A percentile compares a stretch with the other conserved stretches of the same genome.
Conservation (phyloP, 495 filamentous ascomycete genomes). For the Saxispiralis lemnorum region DNA sequence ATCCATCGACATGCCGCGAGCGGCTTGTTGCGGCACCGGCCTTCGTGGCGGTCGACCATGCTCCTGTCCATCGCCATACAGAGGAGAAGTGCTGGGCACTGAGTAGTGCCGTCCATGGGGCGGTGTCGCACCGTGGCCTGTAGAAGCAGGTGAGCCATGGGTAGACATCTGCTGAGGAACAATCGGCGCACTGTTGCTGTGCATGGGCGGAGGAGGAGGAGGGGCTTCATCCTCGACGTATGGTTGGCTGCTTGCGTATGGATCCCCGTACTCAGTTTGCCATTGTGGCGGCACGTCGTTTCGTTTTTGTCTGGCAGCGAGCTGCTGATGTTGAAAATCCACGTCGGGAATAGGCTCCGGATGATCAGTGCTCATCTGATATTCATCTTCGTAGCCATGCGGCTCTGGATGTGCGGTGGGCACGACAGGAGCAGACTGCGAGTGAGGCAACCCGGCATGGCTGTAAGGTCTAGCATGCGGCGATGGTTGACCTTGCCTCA, state of each 20-base stretch:
- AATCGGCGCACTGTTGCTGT: constrained; percentile 21
- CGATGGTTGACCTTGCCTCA: neutral
- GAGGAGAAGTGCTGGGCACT: constrained; percentile 4
- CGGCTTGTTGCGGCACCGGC: neutral
- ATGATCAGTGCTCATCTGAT: constrained; percentile 11
- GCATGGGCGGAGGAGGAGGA: constrained; percentile 26
- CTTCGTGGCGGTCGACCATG: constrained; percentile 1
- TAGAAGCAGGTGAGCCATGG: neutral
- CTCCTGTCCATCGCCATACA: constrained; percentile 4
- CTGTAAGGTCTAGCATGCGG: constrained; percentile 4
- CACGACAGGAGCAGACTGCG: constrained; percentile 18
- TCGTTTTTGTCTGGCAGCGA: constrained; percentile 4
- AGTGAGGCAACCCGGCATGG: constrained; percentile 16
- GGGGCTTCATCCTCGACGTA: constrained; percentile 12
- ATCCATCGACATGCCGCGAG: constrained; percentile 8
- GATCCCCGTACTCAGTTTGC: constrained; percentile 7
- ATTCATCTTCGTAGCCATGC: constrained; percentile 4
- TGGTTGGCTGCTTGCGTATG: neutral
- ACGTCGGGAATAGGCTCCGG: constrained; percentile 15
- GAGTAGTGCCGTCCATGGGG: constrained; percentile 13
- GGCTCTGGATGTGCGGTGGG: neutral
- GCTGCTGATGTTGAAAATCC: constrained; percentile 14
- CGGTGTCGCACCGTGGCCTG: constrained; percentile 1
- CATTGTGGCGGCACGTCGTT: constrained; percentile 8
- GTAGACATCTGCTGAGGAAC: constrained; percentile 5